Evolutionary conservation across 163 green algal genomes (phyloP).

Genomic region (Botryococcus braunii): DNA sequence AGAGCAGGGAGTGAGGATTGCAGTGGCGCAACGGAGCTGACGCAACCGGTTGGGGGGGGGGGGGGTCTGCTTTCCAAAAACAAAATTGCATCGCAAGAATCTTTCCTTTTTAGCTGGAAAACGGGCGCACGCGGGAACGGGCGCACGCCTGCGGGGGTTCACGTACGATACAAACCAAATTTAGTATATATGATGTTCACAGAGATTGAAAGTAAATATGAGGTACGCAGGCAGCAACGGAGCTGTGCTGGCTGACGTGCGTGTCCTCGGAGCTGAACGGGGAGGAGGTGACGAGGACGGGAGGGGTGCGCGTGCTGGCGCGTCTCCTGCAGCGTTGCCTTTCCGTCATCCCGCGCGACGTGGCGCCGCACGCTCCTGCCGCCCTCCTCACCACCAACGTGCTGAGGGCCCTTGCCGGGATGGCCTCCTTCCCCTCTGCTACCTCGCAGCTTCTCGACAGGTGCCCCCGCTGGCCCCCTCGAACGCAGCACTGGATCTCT

Average conservation of each 20-base stretch:
- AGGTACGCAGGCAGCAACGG: conserved; percentile 42
- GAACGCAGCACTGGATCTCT: not conserved
- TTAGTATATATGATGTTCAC: too few relatives aligned
- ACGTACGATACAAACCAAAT: not conserved
- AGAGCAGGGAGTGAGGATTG: too few relatives aligned
- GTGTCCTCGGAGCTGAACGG: conserved; percentile 67
- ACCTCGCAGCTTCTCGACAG: conserved; percentile 39
- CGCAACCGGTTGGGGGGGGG: too few relatives aligned
- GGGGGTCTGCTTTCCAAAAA: too few relatives aligned
- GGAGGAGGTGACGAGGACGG: conserved; percentile 74
- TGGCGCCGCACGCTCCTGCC: conserved; percentile 26
- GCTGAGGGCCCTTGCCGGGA: conserved; percentile 62
- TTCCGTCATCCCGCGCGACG: conserved; percentile 45
- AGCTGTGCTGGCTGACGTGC: conserved; percentile 87
- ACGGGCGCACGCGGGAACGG: too few relatives aligned
- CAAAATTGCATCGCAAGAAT: not conserved
- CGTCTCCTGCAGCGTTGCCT: conserved; percentile 59
- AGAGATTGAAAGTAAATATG: too few relatives aligned
- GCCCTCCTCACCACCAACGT: conserved; percentile 46
- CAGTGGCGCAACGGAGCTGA: too few relatives aligned
- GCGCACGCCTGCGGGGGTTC: not conserved
- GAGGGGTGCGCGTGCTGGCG: conserved; percentile 58
- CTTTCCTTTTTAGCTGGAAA: not conserved
- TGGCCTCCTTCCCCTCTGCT: conserved; percentile 48
- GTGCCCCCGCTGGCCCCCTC: conserved; percentile 10